Evolutionary conservation across 2,329 filamentous ascomycete species (phyloP).

Genomic region (Colletotrichum caudatum): DNA sequence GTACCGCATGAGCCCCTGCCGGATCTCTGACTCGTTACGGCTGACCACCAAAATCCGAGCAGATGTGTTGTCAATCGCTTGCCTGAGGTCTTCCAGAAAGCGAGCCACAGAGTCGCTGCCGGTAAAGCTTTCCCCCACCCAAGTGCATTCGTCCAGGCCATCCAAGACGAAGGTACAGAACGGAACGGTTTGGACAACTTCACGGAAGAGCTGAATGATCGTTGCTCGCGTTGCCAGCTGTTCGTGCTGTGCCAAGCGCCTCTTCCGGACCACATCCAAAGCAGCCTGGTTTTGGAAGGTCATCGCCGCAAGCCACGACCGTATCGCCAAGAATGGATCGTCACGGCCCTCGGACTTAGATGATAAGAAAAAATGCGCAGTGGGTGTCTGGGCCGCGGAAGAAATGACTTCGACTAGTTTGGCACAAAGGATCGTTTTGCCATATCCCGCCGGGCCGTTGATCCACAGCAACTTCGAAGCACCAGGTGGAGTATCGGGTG

Average conservation of each 20-base stretch:
- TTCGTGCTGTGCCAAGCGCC: not conserved
- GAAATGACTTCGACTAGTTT: slow-evolving; percentile 47
- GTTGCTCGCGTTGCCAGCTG: slow-evolving; percentile 39
- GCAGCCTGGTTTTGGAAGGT: slow-evolving; percentile 21
- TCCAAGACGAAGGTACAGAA: slow-evolving; percentile 47
- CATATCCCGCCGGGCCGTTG: slow-evolving; percentile 48
- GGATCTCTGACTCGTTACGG: slow-evolving; percentile 46
- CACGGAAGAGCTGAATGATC: slow-evolving; percentile 43
- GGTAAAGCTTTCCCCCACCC: not conserved
- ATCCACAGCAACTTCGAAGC: slow-evolving; percentile 48
- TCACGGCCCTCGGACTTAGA: slow-evolving; percentile 45
- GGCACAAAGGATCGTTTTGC: slow-evolving; percentile 52
- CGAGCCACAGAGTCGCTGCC: slow-evolving; percentile 9
- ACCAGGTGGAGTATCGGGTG: not conserved
- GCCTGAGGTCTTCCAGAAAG: slow-evolving; percentile 43
- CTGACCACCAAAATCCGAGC: slow-evolving; percentile 46
- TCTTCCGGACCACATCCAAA: slow-evolving; percentile 36
- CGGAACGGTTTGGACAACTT: slow-evolving; percentile 37
- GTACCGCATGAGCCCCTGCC: slow-evolving; percentile 36
- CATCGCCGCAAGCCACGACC: slow-evolving; percentile 50
- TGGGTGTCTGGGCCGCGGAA: not conserved
- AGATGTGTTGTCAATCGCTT: slow-evolving; percentile 24
- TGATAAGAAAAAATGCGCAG: slow-evolving; percentile 52
- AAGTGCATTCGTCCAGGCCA: slow-evolving; percentile 52
- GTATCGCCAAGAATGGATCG: slow-evolving; percentile 46